Evolutionary conservation across 257 asterid genomes (phyloP).

Genomic region (Catharanthus roseus): DNA sequence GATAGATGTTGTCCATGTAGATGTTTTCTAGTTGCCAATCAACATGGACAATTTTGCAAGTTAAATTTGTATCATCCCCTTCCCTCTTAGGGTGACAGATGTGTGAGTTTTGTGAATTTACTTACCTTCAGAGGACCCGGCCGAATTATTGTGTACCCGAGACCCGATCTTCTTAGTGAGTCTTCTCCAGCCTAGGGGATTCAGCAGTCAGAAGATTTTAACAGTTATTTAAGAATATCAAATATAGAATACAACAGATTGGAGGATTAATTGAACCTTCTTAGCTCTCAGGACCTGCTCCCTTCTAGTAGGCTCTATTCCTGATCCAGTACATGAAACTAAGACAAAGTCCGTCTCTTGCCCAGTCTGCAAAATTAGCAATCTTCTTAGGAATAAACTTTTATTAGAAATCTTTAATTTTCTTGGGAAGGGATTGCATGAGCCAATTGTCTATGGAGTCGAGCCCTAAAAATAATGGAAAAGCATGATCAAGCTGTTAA

Average conservation of each 20-base stretch:
- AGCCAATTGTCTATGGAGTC: no score
- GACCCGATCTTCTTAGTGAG: slow-evolving; percentile 82
- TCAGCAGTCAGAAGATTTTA: slow-evolving; percentile 13
- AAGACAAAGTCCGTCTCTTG: slow-evolving; percentile 92
- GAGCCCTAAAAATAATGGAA: background rate
- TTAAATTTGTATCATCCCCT: background rate
- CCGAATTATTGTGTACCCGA: slow-evolving; percentile 92
- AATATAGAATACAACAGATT: background rate
- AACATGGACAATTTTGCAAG: background rate
- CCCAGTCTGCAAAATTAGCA: slow-evolving; percentile 66
- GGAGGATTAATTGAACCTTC: slow-evolving; percentile 48
- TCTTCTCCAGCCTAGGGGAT: slow-evolving; percentile 82
- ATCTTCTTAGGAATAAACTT: background rate
- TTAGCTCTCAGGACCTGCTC: slow-evolving; percentile 92
- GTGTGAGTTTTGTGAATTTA: slow-evolving; percentile 18
- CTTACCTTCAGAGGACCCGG: slow-evolving; percentile 97
- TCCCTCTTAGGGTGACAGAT: background rate
- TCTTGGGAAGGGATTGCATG: background rate
- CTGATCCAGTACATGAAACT: slow-evolving; percentile 94
- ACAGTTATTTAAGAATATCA: slow-evolving; percentile 6
- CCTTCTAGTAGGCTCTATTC: slow-evolving; percentile 71
- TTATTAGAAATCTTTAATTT: background rate
- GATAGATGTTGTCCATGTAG: background rate
- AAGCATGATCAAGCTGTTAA: background rate
- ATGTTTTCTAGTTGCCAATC: background rate